Percentiles rank a stretch among this genome's conserved stretches.
Conservation (phyloP, 176 grass and related monocot species). For the sorghum (Sorghum bicolor) region DNA sequence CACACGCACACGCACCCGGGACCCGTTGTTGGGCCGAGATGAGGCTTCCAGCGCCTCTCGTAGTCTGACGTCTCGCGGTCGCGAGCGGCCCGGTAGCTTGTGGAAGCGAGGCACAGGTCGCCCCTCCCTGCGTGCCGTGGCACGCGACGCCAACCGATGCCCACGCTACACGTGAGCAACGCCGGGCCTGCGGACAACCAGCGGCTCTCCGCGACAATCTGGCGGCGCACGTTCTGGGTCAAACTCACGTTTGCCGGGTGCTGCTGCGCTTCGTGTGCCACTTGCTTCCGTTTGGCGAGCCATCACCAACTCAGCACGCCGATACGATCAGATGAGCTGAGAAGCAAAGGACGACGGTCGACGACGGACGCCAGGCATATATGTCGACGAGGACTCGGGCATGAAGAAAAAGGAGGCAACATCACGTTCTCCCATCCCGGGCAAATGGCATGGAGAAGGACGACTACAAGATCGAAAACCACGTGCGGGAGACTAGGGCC, state of each 20-base stretch:
- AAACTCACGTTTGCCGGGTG: not conserved
- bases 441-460: not conserved
- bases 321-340: not conserved
- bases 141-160: not conserved
- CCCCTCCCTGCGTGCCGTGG: not conserved
- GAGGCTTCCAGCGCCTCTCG: not conserved
- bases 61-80: not conserved
- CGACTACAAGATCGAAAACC: not conserved
- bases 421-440: no score
- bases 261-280: not conserved
- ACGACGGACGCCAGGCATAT: not conserved
- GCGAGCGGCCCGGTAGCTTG: not conserved
- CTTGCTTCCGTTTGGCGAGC: not conserved
- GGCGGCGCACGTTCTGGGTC: not conserved
- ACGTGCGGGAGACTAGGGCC: not conserved
- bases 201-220: not conserved
- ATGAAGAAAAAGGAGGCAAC: no score
- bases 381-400: no score
- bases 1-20: not conserved
- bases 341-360: not conserved
- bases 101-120: not conserved
- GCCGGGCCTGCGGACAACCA: not conserved
- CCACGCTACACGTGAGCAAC: not conserved
- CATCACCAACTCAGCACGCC: not conserved
- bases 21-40: not conserved